These are phyloP conservation scores for Sechiopsis laciniata DNA, from an alignment of 306 rosid species.

Conservation along the genomic window DNA sequence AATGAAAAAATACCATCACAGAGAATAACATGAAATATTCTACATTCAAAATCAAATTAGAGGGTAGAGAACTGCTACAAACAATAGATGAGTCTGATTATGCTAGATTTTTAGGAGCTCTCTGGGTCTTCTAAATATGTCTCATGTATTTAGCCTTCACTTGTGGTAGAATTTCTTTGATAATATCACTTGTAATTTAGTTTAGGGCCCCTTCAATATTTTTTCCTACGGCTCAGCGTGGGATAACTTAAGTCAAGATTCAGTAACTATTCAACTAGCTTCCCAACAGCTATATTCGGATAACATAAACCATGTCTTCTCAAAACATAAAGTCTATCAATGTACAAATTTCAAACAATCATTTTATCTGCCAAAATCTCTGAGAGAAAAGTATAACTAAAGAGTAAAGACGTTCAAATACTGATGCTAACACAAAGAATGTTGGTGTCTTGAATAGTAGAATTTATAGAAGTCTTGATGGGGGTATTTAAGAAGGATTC, in stretches of 20 bases:
- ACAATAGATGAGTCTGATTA: background rate
- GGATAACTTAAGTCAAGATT: background rate
- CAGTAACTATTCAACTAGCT: background rate
- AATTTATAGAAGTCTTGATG: background rate
- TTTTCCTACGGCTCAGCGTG: background rate
- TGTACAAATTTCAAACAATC: background rate
- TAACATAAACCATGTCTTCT: background rate
- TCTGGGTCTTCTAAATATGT: background rate
- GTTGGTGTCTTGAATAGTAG: background rate
- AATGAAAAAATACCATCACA: background rate
- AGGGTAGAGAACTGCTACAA: constrained; percentile 11
- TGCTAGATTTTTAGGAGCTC: background rate
- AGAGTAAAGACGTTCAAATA: background rate
- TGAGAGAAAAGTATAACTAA: background rate
- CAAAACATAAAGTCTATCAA: background rate
- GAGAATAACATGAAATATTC: constrained; percentile 2
- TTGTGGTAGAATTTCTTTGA: constrained; percentile 1
- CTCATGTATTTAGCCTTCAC: background rate
- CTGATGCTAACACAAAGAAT: background rate
- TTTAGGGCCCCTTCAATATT: no score
- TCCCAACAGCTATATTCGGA: background rate
- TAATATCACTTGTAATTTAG: background rate
- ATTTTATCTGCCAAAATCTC: no score
- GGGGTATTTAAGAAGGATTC: constrained; percentile 10
- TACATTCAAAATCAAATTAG: constrained; percentile 4